Percentiles rank a stretch among this genome's conserved stretches.
Evolutionary conservation across 2,329 filamentous ascomycete species (phyloP).

Genomic region (Raffaelea deltoideospora): DNA sequence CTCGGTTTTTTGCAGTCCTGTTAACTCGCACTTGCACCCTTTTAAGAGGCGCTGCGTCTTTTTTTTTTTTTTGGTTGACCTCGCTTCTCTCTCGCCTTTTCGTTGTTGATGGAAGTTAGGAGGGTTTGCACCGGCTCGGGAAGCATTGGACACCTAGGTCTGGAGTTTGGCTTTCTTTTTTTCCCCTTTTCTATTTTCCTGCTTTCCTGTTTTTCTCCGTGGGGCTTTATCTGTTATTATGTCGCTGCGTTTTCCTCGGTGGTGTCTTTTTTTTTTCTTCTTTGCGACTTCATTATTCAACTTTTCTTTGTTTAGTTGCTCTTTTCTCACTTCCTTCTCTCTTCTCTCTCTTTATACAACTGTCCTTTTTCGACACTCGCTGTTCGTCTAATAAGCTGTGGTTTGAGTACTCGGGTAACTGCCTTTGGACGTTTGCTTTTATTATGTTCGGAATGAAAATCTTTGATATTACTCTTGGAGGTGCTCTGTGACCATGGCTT

Average conservation of each 20-base stretch:
- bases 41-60: too few species aligned
- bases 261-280: too few species aligned
- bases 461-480: too few species aligned
- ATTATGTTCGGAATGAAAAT: too few species aligned
- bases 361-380: not conserved
- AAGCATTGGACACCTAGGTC: constrained; percentile 2
- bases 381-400: too few species aligned
- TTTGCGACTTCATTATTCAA: too few species aligned
- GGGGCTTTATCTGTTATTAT: not conserved
- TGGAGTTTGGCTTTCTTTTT: constrained; percentile 1
- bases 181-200: not conserved
- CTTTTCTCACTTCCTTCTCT: not conserved
- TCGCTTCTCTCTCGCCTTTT: not conserved
- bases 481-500: too few species aligned
- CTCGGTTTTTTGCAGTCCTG: not conserved
- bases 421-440: too few species aligned
- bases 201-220: not conserved
- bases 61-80: not conserved
- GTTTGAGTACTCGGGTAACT: too few species aligned
- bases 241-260: not conserved
- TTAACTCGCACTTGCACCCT: not conserved
- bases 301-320: not conserved
- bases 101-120: not conserved
- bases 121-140: not conserved
- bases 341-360: not conserved